Conservation (phyloP, 345 rosid genomes). For the Hibiscus syriacus region DNA sequence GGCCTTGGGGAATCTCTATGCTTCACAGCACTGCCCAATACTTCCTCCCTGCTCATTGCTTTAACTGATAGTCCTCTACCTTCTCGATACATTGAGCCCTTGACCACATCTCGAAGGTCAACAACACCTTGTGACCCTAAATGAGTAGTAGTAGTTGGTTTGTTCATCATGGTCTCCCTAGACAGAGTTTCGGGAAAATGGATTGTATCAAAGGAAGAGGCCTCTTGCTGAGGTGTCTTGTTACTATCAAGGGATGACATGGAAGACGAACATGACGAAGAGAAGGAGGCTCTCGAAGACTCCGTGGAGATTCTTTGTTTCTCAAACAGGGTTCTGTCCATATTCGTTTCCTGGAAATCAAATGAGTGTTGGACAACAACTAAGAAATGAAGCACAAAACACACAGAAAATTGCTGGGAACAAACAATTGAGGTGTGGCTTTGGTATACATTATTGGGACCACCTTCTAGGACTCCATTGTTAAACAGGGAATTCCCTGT, state of each 20-base stretch:
- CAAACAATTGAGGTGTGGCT: background rate
- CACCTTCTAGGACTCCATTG: background rate
- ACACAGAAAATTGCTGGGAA: background rate
- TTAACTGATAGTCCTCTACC: constrained; percentile 54
- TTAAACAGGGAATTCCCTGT: background rate
- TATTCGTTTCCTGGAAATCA: constrained; percentile 43
- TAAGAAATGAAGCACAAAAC: background rate
- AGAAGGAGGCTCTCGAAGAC: constrained; percentile 72
- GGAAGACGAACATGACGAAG: constrained; percentile 89
- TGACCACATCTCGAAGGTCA: constrained; percentile 78
- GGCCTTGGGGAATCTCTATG: constrained; percentile 66
- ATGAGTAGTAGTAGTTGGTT: constrained; percentile 41
- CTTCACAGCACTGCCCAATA: constrained; percentile 23
- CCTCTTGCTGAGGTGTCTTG: constrained; percentile 49
- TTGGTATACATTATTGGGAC: background rate
- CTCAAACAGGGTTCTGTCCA: constrained; percentile 40
- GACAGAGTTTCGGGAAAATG: constrained; percentile 54
- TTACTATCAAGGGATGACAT: constrained; percentile 57
- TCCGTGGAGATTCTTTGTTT: constrained; percentile 71
- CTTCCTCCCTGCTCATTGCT: constrained; percentile 42
- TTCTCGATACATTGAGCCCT: constrained; percentile 92
- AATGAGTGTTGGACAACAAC: background rate
- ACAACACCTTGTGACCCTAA: constrained; percentile 41
- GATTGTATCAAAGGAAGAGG: constrained; percentile 45
- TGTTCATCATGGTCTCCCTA: constrained; percentile 44